These are phyloP conservation scores for Dendrobium chrysotoxum DNA, from an alignment of 106 monocot species.

Conservation along the genomic window DNA sequence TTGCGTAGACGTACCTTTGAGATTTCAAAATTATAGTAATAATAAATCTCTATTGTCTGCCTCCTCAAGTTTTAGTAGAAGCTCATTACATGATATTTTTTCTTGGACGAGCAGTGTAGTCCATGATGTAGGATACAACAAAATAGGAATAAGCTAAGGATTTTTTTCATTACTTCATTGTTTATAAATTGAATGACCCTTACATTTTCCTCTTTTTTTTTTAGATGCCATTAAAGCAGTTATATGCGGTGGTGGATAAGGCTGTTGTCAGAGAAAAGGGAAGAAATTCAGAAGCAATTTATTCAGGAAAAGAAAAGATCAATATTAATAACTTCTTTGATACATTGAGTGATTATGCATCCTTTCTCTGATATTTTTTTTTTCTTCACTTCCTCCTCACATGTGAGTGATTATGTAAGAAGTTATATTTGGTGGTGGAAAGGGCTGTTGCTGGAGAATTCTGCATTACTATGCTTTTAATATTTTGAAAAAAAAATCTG, in stretches of 20 bases:
- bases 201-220: not conserved
- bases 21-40: not conserved
- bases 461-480: too few relatives aligned
- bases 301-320: slow-evolving; percentile 69
- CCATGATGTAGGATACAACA: too few relatives aligned
- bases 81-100: not conserved
- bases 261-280: slow-evolving; percentile 72
- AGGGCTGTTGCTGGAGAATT: too few relatives aligned
- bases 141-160: too few relatives aligned
- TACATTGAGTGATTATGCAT: slow-evolving; percentile 54
- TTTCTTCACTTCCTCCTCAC: too few relatives aligned
- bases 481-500: too few relatives aligned
- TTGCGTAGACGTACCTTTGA: not conserved
- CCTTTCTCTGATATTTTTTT: slow-evolving; percentile 3
- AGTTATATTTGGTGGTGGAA: too few relatives aligned
- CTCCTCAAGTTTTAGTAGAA: not conserved
- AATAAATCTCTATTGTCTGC: not conserved
- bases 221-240: slow-evolving; percentile 73
- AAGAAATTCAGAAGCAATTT: slow-evolving; percentile 73
- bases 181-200: not conserved
- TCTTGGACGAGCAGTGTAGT: too few relatives aligned
- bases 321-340: slow-evolving; percentile 80
- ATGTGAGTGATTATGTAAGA: too few relatives aligned
- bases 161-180: not conserved
- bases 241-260: slow-evolving; percentile 87